Conservation (phyloP, 2,329 filamentous ascomycete genomes). For the Botrytis byssoidea region DNA sequence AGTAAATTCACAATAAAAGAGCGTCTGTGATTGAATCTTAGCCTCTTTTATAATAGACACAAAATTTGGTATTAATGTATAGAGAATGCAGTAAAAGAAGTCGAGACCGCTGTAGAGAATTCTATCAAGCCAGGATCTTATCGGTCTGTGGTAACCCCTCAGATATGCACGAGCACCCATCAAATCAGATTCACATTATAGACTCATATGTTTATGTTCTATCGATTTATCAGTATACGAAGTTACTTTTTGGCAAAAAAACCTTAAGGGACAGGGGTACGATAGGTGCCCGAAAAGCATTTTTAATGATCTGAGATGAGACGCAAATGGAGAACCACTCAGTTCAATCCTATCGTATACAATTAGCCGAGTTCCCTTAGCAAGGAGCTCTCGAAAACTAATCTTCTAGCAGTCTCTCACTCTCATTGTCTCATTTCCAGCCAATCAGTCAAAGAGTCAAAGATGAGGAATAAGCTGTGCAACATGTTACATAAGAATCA, state of each 20-base stretch:
- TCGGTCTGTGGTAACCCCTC: not conserved
- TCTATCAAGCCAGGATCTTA: not conserved
- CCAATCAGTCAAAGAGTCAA: not conserved
- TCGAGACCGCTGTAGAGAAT: not conserved
- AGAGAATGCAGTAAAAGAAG: not conserved
- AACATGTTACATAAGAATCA: not conserved
- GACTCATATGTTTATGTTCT: not conserved
- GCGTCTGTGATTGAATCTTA: rapidly evolving
- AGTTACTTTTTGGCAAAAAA: not conserved
- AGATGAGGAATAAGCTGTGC: not conserved
- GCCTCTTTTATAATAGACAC: rapidly evolving
- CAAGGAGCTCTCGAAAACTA: rapidly evolving
- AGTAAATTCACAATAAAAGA: not conserved
- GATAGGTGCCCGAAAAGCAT: not conserved
- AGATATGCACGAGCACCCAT: not conserved
- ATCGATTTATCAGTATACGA: not conserved
- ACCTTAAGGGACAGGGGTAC: not conserved
- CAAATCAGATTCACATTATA: not conserved
- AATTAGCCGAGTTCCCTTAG: not conserved
- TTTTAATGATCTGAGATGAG: not conserved
- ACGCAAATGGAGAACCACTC: not conserved
- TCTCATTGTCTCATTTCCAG: not conserved
- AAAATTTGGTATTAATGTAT: rapidly evolving
- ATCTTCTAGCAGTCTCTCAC: not conserved
- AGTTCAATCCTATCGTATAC: not conserved